Base-by-base conservation (phyloP, 176 grass and related monocot genomes). In the Oryza longistaminata region DNA sequence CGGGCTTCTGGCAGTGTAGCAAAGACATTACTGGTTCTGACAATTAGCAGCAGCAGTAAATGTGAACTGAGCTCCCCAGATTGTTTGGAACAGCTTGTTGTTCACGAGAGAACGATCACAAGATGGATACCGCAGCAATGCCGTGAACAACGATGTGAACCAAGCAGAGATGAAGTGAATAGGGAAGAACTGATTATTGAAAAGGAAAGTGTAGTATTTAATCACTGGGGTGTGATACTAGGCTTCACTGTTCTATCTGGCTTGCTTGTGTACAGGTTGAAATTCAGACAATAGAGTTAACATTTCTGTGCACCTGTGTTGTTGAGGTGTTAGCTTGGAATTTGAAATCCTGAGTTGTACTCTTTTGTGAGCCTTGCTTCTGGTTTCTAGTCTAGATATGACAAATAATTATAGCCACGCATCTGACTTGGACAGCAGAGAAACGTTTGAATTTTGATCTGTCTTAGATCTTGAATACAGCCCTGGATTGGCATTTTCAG, bases 1-100 rank as follows among this genome's bases (percentile, higher is more conserved):
- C 75, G 92, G 13, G 84, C 87, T 15, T 90, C 90, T 68, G 91
- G 93, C 21, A 83, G 83, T 53, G 92, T 97, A 16, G 90, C 92
- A 44, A 95, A 97, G 87, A 87, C 87, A 19, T 66, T 94, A 50
- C 81, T 97, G 72, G 60, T 92, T 73, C 86, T 97, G 11, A 78
- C 72, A 5, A 19, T 97, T 16, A 86, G 35, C 22, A 21, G 43
- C 21, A 33, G 45, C 25, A 50, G 64, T 22, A 44, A 0, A 17
- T 75, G 13, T 17, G 83, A 52, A 21, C 52, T 80, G 65, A 26
- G 76, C 58, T 91, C 82, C 9, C 78, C 33, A 9, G 66, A 85
- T 34, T 95, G 78, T 81, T 90, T 93, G 27, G 82, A 87, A 6
- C 70, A 81, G 21, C 45, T 92, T 17, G n/a, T 66, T 70, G 92